Evolutionary conservation across 192 early-diverging fungal species (phyloP).

Genomic region (Spizellomyces sp.): DNA sequence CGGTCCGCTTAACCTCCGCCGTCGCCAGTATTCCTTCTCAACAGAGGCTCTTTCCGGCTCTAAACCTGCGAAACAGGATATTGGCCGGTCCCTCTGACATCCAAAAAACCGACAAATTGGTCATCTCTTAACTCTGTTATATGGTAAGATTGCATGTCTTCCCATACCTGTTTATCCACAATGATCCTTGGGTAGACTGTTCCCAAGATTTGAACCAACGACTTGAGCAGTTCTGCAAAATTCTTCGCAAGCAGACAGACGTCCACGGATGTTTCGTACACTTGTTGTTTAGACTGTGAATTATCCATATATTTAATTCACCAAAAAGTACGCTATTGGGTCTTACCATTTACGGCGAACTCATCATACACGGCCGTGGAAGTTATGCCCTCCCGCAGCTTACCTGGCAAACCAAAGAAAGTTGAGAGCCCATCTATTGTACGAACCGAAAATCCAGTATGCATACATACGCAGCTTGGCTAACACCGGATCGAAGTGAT

Average conservation of each 20-base stretch:
- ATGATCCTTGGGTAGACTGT: constrained; percentile 27
- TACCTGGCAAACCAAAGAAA: constrained; percentile 21
- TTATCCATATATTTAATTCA: background rate
- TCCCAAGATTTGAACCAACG: constrained; percentile 29
- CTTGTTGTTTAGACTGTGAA: background rate
- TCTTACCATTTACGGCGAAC: constrained; percentile 33
- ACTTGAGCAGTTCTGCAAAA: constrained; percentile 44
- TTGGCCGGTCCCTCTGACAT: no score
- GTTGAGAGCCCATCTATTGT: background rate
- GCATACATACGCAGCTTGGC: constrained; percentile 29
- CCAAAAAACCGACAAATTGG: no score
- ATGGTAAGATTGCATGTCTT: no score
- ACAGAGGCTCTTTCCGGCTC: no score
- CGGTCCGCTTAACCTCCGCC: no score
- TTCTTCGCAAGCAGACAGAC: constrained; percentile 32
- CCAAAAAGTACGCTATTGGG: no score
- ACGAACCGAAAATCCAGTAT: background rate
- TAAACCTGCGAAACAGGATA: no score
- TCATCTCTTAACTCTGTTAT: no score
- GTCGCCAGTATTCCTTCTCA: no score
- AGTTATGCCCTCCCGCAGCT: constrained; percentile 41
- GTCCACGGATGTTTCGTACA: constrained; percentile 42
- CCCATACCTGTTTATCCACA: no score
- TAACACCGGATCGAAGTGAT: constrained; percentile 23
- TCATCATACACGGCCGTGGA: constrained; percentile 22